Base-by-base conservation (phyloP, 176 grass and related monocot species). In the Chloris gayana region DNA sequence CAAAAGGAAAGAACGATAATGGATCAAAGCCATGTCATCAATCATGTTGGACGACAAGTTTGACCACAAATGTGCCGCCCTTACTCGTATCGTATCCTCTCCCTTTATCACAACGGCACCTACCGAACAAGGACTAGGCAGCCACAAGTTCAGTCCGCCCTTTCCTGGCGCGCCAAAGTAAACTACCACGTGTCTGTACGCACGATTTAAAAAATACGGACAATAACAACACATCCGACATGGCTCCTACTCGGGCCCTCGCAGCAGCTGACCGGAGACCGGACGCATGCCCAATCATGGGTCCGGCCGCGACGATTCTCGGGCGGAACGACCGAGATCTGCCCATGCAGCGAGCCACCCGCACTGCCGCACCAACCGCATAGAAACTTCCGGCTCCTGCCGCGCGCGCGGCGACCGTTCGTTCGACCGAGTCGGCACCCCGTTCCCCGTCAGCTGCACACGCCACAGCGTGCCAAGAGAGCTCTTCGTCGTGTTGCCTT, bases 181-280 rank as follows among this genome's bases (percentile, higher is more conserved):
- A 75, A 80, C 13, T 38, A 67, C 53, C 65, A 82, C 72, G 85
- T 82, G 75, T 39, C 64, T 70, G 7, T 22, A 14, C 1, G 25
- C 51, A 54, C 18, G n/a, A n/a, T n/a, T 2, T 26, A 47, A 15
- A 2, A 6, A 46, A 69, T 25, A 13, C 22, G 4, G 17, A 53
- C 1, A 12, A n/a, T n/a, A n/a, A n/a, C 25, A 53, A 25, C 27
- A 70, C 18, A 77, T 44, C 78, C 44, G 65, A 34, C 73, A 77
- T 82, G 73, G 72, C 64, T 7, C 29, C 35, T 30, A 47, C 77
- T 2, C 19, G 9, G 34, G 57, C 33, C 60, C 34, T 61, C 73
- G 34, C 61, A 11, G 60, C 33, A 8, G 29, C 15, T 61, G 84
- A 69, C 50, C n/a, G 53, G 31, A 69, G 77, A 81, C 84, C 8